phyloP scores from a whole-genome alignment of 2,329 filamentous ascomycete genomes.

The Aspergillus sp. region DNA sequence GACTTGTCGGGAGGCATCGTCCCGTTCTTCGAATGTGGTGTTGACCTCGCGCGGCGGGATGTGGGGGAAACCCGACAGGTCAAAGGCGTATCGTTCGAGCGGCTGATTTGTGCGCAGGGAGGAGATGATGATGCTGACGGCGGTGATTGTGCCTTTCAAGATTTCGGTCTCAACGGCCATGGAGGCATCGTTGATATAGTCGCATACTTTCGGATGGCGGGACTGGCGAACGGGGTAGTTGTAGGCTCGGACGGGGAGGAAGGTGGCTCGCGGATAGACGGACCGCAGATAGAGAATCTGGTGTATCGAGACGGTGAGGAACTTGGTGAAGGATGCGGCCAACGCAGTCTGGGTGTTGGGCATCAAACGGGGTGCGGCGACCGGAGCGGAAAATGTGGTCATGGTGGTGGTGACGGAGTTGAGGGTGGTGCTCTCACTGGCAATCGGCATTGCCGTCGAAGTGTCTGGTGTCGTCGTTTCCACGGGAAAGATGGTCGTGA shows the following conservation, averaged over 20 bases:
- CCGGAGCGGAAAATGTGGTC: constrained; percentile 39
- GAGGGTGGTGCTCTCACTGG: constrained; percentile 39
- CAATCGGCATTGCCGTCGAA: constrained; percentile 39
- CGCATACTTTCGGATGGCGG: constrained; percentile 79
- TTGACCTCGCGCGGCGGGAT: constrained; percentile 49
- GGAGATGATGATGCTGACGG: constrained; percentile 57
- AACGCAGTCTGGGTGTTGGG: constrained; percentile 56
- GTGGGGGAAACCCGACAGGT: constrained; percentile 55
- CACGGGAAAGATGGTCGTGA: constrained; percentile 34
- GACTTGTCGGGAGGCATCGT: constrained; percentile 33
- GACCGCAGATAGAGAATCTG: constrained; percentile 78
- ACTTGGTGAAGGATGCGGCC: constrained; percentile 69
- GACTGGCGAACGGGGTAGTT: constrained; percentile 82
- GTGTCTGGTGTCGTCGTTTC: constrained; percentile 30
- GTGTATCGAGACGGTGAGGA: constrained; percentile 79
- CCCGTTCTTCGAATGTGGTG: constrained; percentile 48
- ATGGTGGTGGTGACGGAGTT: constrained; percentile 33
- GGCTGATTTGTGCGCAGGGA: constrained; percentile 49
- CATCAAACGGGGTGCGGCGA: constrained; percentile 40
- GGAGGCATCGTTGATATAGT: constrained; percentile 80
- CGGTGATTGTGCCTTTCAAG: constrained; percentile 55
- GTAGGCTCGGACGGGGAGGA: constrained; percentile 76
- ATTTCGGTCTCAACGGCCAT: constrained; percentile 69
- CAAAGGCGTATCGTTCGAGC: constrained; percentile 60
- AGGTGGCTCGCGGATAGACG: constrained; percentile 75